Evolutionary conservation across 306 rosid genomes (phyloP), one percentile per base, ranked within the genome.

Genomic region (Pterocarpus macrocarpus): DNA sequence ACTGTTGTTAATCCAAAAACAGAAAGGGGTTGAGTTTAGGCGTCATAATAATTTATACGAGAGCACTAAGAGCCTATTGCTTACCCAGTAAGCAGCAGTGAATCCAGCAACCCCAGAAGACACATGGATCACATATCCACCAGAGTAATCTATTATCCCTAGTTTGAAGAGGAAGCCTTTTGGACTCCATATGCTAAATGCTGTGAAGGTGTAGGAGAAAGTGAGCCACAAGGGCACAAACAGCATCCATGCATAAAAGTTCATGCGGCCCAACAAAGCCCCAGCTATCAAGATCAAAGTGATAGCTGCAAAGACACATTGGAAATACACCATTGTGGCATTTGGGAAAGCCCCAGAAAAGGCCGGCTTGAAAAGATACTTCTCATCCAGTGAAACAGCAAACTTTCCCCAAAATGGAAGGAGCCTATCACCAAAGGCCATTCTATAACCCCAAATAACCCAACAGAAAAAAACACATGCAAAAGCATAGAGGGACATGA

Each of bases 211-310:
- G 36, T 87, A 87, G 0, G 88, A 87, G 71, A 87, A 87, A 0
- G 90, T 87, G 70, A 87, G 85, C 90, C 90, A 87, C 8, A 87
- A 50, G 15, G 90, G 90, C 74, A 87, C 90, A 71, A 87, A 87
- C 50, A 84, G 3, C 90, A 87, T 87, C 90, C 90, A 87, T 0
- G 90, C 90, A 66, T 84, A 84, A 28, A 87, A 87, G 49, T 84
- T 87, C 90, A 87, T 87, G 15, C 90, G 75, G 0, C 90, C 90
- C 62, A 87, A 53, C 72, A 87, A 1, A 12, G 90, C 90, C 56
- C 88, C 90, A 15, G 90, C 90, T 3, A 87, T 61, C 22, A 87
- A 69, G 70, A 87, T 87, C 85, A 84, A 43, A 79, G 90, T 87
- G 7, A 87, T 87, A n/a, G 81, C 76, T 10, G 90, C 90, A 78